Percentiles rank a stretch among this genome's conserved stretches.
These are phyloP conservation scores for Tetradesmus lagerheimii DNA, from an alignment of 139 green algal species.

Conservation along the genomic window DNA sequence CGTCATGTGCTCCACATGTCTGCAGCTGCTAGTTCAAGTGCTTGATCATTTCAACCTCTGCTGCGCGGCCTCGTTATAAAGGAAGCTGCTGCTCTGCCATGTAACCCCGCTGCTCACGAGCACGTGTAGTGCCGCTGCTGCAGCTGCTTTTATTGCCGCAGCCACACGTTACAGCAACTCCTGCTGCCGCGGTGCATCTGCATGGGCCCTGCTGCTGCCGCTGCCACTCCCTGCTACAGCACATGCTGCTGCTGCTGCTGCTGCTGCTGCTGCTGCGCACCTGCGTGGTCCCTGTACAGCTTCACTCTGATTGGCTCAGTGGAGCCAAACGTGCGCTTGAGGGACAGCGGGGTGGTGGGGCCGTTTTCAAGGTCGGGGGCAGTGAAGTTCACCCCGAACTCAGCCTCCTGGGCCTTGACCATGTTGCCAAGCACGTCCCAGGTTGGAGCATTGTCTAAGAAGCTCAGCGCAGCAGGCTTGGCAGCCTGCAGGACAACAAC, in stretches of 20 bases:
- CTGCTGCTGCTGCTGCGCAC: not conserved
- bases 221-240: not conserved
- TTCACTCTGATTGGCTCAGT: slow-evolving; percentile 63
- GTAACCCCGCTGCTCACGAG: too few species aligned
- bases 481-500: not conserved
- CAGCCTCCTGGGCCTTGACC: slow-evolving; percentile 60
- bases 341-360: slow-evolving; percentile 67
- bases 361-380: slow-evolving; percentile 61
- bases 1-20: not conserved
- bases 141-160: too few species aligned
- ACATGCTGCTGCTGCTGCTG: not conserved
- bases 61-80: too few species aligned
- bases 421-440: slow-evolving; percentile 75
- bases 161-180: too few species aligned
- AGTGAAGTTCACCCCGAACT: slow-evolving; percentile 56
- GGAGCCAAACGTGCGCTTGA: slow-evolving; percentile 84
- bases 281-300: slow-evolving; percentile 75
- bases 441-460: slow-evolving; percentile 72
- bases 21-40: not conserved
- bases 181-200: too few species aligned
- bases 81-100: too few species aligned
- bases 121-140: not conserved
- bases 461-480: slow-evolving; percentile 44
- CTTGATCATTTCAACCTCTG: too few species aligned
- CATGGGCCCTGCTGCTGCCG: not conserved